Conservation (phyloP, 345 rosid genomes). For the Rhodomyrtus tomentosa region DNA sequence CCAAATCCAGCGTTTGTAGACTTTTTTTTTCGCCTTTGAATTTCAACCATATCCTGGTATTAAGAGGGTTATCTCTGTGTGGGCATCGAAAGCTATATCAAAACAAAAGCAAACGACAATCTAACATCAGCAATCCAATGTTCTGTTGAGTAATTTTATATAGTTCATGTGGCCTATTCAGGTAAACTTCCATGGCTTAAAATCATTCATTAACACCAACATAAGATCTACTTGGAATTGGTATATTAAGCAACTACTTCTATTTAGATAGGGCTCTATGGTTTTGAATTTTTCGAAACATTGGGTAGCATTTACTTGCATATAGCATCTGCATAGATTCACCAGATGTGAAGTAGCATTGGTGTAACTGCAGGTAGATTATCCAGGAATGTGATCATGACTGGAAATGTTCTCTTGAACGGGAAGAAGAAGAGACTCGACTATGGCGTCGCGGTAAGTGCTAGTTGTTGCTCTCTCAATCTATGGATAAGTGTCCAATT, state of each 20-base stretch:
- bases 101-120: neutral
- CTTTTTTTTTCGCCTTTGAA: neutral
- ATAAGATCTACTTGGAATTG: neutral
- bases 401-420: slow-evolving; percentile 81
- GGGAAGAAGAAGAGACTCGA: slow-evolving; percentile 68
- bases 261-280: neutral
- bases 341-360: neutral
- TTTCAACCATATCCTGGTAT: neutral
- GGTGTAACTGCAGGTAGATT: slow-evolving; percentile 59
- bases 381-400: slow-evolving; percentile 83
- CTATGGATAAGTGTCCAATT: neutral
- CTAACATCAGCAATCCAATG: neutral
- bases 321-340: neutral
- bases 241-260: neutral
- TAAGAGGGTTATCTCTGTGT: neutral
- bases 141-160: neutral
- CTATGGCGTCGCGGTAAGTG: slow-evolving; percentile 59
- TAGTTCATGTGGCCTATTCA: neutral
- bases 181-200: neutral
- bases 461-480: neutral
- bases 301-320: neutral
- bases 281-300: neutral
- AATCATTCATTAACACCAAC: neutral
- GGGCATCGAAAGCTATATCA: neutral
- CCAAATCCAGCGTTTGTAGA: neutral